These are phyloP conservation scores for Camellia japonica DNA, from an alignment of 148 eudicot species.

Conservation along the genomic window DNA sequence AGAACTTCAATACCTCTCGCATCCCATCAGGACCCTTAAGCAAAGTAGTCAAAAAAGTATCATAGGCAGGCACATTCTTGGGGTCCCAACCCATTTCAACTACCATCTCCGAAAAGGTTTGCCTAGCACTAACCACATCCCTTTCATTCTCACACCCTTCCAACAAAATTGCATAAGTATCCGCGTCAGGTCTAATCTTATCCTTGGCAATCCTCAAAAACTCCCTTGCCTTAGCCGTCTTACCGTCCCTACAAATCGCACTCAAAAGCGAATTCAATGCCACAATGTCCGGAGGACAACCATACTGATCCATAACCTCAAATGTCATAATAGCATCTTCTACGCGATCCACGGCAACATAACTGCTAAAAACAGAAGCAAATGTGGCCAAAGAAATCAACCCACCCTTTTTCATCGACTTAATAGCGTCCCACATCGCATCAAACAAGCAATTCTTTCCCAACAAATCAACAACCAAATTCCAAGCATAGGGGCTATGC, in stretches of 20 bases:
- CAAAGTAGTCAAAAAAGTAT: constrained; percentile 64
- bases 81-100: constrained; percentile 59
- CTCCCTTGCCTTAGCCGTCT: constrained; percentile 42
- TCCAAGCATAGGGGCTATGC: constrained; percentile 66
- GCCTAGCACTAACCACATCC: constrained; percentile 45
- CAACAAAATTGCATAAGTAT: constrained; percentile 69
- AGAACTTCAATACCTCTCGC: constrained; percentile 54
- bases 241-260: constrained; percentile 64
- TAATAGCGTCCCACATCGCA: constrained; percentile 90
- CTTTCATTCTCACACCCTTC: constrained; percentile 86
- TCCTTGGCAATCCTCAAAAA: constrained; percentile 38
- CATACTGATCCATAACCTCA: constrained; percentile 66
- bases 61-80: constrained; percentile 54
- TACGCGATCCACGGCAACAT: constrained; percentile 46
- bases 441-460: constrained; percentile 75
- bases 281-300: constrained; percentile 42
- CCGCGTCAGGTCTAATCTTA: constrained; percentile 52
- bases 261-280: constrained; percentile 73
- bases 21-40: constrained; percentile 56
- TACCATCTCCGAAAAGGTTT: constrained; percentile 65
- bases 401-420: constrained; percentile 58
- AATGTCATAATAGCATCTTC: constrained; percentile 60
- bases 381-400: constrained; percentile 68
- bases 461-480: constrained; percentile 69
- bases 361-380: constrained; percentile 70